Conservation (phyloP, 495 filamentous ascomycete species). For the Paragyromitra xinjiangensis region DNA sequence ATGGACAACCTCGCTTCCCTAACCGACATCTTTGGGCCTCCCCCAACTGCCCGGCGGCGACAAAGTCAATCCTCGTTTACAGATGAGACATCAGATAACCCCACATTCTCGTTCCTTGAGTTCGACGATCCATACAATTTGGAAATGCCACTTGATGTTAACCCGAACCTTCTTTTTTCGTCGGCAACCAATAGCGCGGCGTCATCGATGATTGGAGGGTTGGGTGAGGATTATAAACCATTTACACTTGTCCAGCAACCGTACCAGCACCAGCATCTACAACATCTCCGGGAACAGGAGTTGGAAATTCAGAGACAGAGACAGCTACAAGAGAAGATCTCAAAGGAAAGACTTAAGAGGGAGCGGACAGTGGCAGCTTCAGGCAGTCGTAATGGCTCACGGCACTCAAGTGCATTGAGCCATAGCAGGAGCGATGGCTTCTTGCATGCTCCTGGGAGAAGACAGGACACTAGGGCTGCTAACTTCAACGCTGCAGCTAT, state of each 20-base stretch:
- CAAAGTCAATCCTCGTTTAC: slow-evolving; percentile 50
- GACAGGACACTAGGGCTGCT: slow-evolving; percentile 47
- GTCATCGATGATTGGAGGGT: slow-evolving; percentile 54
- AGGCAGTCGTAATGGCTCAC: slow-evolving; percentile 32
- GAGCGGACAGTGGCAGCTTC: slow-evolving; percentile 44
- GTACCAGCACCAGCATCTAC: slow-evolving; percentile 56
- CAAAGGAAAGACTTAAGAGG: slow-evolving; percentile 40
- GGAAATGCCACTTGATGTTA: slow-evolving; percentile 50
- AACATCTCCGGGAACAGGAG: slow-evolving; percentile 56
- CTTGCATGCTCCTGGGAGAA: slow-evolving; percentile 31
- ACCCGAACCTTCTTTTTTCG: slow-evolving; percentile 56
- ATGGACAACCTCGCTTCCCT: slow-evolving; percentile 41
- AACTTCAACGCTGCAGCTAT: slow-evolving; percentile 54
- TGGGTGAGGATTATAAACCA: slow-evolving; percentile 40
- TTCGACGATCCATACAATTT: slow-evolving; percentile 47
- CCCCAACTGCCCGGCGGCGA: slow-evolving; percentile 37
- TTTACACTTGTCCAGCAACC: slow-evolving; percentile 47
- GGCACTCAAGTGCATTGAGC: slow-evolving; percentile 36
- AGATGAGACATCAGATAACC: slow-evolving; percentile 52
- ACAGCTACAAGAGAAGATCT: slow-evolving; percentile 40
- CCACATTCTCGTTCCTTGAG: slow-evolving; percentile 54
- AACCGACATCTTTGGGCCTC: slow-evolving; percentile 43
- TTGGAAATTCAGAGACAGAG: slow-evolving; percentile 53
- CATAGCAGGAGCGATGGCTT: slow-evolving; percentile 52
- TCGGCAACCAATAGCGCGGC: slow-evolving; percentile 52